phyloP scores from a whole-genome alignment of 306 rosid genomes.

The Myrica gale region DNA sequence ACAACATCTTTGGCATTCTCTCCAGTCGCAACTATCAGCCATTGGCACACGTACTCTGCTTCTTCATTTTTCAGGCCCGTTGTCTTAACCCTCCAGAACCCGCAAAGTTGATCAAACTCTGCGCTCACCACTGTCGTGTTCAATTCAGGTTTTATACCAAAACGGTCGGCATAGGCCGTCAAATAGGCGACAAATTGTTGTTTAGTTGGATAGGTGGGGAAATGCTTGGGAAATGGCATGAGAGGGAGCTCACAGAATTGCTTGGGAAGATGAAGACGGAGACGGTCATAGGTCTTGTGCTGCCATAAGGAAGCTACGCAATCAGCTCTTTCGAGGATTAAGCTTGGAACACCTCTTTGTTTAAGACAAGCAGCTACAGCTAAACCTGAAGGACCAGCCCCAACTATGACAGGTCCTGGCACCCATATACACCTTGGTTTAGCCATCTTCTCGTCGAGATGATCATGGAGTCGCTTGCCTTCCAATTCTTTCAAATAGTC shows the following conservation, averaged over 20 bases:
- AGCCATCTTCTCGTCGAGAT: slow-evolving; percentile 21
- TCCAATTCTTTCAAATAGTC: slow-evolving; percentile 68
- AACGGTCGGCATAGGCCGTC: slow-evolving; percentile 48
- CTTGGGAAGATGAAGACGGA: slow-evolving; percentile 91
- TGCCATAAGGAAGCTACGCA: slow-evolving; percentile 94
- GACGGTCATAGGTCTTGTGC: slow-evolving; percentile 78
- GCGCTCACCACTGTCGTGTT: slow-evolving; percentile 53
- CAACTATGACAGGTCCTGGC: slow-evolving; percentile 72
- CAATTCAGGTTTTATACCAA: slow-evolving; percentile 55
- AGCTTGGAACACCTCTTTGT: slow-evolving; percentile 60
- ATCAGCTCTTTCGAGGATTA: slow-evolving; percentile 61
- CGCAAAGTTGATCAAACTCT: slow-evolving; percentile 38
- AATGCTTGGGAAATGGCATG: slow-evolving; percentile 68
- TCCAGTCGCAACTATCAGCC: slow-evolving; percentile 88
- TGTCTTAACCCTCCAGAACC: slow-evolving; percentile 60
- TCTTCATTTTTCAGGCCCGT: slow-evolving; percentile 27
- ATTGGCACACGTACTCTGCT: slow-evolving; percentile 47
- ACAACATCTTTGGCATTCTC: slow-evolving; percentile 71
- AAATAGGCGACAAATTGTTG: slow-evolving; percentile 71
- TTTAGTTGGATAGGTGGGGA: slow-evolving; percentile 83
- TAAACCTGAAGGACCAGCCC: slow-evolving; percentile 95
- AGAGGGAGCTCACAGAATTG: slow-evolving; percentile 76
- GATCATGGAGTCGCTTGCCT: slow-evolving; percentile 64
- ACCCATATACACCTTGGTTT: slow-evolving; percentile 27
- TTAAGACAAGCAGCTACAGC: slow-evolving; percentile 89